Percentiles rank a stretch among this genome's conserved stretches.
These are phyloP conservation scores for Boletus vermiculosoides DNA, from an alignment of 768 basidiomycete species.

Conservation along the genomic window DNA sequence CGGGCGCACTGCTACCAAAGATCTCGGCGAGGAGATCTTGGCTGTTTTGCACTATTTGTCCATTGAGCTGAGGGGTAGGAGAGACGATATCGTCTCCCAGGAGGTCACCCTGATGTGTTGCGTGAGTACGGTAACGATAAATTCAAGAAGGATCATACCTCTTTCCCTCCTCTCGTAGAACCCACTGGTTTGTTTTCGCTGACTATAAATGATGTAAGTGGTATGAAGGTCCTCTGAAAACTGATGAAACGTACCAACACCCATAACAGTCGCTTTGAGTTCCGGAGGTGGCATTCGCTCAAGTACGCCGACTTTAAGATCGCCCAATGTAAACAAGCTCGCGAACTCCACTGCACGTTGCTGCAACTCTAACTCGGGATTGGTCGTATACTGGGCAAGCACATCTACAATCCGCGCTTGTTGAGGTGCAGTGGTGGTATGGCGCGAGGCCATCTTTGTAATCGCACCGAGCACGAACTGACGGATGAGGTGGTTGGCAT, in stretches of 20 bases:
- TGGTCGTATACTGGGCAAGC: slow-evolving; percentile 79
- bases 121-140: not conserved
- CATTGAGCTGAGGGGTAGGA: slow-evolving; percentile 42
- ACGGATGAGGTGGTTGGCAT: slow-evolving; percentile 84
- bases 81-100: slow-evolving; percentile 71
- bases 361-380: slow-evolving; percentile 91
- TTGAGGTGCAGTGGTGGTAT: slow-evolving; percentile 60
- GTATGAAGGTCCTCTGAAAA: not conserved
- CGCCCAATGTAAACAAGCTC: slow-evolving; percentile 73
- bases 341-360: slow-evolving; percentile 96
- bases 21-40: slow-evolving; percentile 92
- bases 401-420: slow-evolving; percentile 79
- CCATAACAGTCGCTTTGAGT: slow-evolving; percentile 95
- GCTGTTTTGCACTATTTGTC: slow-evolving; percentile 54
- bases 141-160: slow-evolving; percentile 43
- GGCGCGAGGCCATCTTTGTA: slow-evolving; percentile 86
- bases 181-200: slow-evolving; percentile 97
- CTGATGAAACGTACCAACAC: slow-evolving; percentile 58
- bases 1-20: slow-evolving; percentile 58
- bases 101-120: slow-evolving; percentile 55
- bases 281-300: slow-evolving; percentile 99
- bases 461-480: slow-evolving; percentile 90
- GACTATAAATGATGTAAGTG: slow-evolving; percentile 44
- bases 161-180: slow-evolving; percentile 75
- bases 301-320: slow-evolving; percentile 79